Evolutionary conservation across 495 filamentous ascomycete species (phyloP), one percentile per base, ranked within the genome.

Genomic region (Penicillium paxilli): DNA sequence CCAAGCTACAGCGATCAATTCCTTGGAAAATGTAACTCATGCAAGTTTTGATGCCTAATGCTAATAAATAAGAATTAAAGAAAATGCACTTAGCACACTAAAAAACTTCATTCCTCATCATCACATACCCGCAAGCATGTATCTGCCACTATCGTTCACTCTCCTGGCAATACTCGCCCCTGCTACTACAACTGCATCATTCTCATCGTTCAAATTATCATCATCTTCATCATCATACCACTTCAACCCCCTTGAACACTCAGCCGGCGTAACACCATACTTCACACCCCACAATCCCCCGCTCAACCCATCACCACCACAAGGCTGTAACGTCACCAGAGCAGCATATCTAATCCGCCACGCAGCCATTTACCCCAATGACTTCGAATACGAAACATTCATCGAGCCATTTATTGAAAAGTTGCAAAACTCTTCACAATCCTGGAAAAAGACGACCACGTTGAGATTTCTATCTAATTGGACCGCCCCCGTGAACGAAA

Each of bases 331-430:
- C 20, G 55, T 59, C 12, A 61, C 62, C 25, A 45, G 52, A 21
- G 62, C 62, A 4, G 49, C 62, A 19, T 65, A 61, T 45, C 52
- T 61, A 2, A 44, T 65, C 17, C 62, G 62, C n/a, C 62, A 65
- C 48, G 62, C 62, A 5, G 62, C 58, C n/a, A 65, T 65, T 22
- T 65, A 65, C 52, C 55, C 58, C 49, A 65, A 65, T 47, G 62
- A 65, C 37, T 65, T 65, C 42, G 62, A 65, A 24, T 65, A 61
- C 44, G 58, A 61, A 32, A 47, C 58, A 1, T 65, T 61, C 40
- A 44, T 65, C 16, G 58, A 56, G 49, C 60, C 60, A 1, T 63
- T 63, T 10, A 28, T 63, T 23, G n/a, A 59, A 33, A 63, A 63
- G 30, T 47, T 63, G 28, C 49, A 42, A 8, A 59, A 63, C 35